Conservation (phyloP, 2,329 filamentous ascomycete genomes). For the Penicillium sp. region DNA sequence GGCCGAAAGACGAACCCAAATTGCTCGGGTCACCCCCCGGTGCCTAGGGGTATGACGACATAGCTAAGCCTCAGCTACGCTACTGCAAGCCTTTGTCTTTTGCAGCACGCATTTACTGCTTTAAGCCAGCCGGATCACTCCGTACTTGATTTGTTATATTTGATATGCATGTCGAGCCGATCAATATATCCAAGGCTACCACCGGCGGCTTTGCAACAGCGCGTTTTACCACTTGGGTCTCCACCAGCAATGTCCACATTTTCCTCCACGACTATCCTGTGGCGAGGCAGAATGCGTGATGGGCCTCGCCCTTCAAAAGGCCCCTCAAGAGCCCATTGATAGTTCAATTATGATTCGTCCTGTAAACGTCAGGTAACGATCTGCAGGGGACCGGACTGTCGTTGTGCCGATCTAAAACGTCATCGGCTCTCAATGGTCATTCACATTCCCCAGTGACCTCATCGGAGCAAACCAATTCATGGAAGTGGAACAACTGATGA, state of each 20-base stretch:
- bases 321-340: slow-evolving; percentile 1
- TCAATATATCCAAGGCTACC: too few relatives aligned
- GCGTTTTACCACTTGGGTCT: slow-evolving; percentile 4
- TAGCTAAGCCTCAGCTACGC: slow-evolving; percentile 15
- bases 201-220: neutral
- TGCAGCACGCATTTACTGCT: neutral
- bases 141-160: neutral
- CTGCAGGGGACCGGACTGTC: slow-evolving; percentile 17
- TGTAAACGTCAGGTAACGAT: slow-evolving; percentile 17
- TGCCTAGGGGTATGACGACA: slow-evolving; percentile 15
- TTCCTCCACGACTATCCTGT: slow-evolving; percentile 6
- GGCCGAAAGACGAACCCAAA: slow-evolving; percentile 1
- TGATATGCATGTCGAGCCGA: neutral
- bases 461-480: slow-evolving; percentile 9
- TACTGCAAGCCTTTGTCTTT: neutral
- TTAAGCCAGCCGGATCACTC: neutral
- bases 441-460: slow-evolving; percentile 21
- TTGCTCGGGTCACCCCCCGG: slow-evolving; percentile 8
- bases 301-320: slow-evolving; percentile 9
- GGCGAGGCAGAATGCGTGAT: slow-evolving; percentile 3
- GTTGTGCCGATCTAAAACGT: slow-evolving; percentile 13
- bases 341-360: slow-evolving; percentile 13
- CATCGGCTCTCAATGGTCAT: slow-evolving; percentile 8
- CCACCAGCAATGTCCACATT: slow-evolving; percentile 10
- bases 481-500: slow-evolving; percentile 7